Conservation (phyloP, 371 early-diverging fungal species). For the Syncephalastrum sp. region DNA sequence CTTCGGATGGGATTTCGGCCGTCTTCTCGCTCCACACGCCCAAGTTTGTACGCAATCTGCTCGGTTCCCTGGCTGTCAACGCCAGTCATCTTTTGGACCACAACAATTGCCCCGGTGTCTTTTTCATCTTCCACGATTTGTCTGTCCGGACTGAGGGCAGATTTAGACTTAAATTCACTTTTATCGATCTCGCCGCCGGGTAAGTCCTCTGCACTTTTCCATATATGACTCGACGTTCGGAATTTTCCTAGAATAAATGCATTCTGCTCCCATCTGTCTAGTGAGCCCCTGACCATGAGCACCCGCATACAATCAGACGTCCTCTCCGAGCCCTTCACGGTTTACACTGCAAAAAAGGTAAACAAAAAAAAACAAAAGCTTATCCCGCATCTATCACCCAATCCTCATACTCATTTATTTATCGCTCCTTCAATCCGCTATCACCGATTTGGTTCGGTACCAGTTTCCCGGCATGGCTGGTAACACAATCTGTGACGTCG, state of each 20-base stretch:
- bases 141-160: conserved; percentile 45
- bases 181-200: conserved; percentile 28
- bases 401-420: background rate
- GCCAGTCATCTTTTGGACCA: conserved; percentile 19
- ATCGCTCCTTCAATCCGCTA: background rate
- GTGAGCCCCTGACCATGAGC: conserved; percentile 24
- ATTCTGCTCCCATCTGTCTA: conserved; percentile 7
- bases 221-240: conserved; percentile 20
- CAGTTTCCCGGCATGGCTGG: conserved; percentile 66
- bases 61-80: conserved; percentile 15
- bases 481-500: conserved; percentile 15
- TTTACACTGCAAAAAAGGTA: conserved; percentile 46
- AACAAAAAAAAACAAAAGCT: background rate
- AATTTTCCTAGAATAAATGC: background rate
- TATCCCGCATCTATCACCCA: too few relatives aligned
- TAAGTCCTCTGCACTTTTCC: background rate
- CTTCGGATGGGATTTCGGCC: background rate
- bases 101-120: conserved; percentile 47
- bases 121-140: conserved; percentile 55
- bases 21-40: conserved; percentile 19
- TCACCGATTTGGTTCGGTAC: background rate
- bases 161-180: conserved; percentile 42
- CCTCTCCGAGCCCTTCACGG: conserved; percentile 40
- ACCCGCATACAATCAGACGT: conserved; percentile 27
- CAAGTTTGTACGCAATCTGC: conserved; percentile 15